These are phyloP conservation scores for Pichia sp. DNA, from an alignment of 1,139 yeast genomes.

Conservation along the genomic window DNA sequence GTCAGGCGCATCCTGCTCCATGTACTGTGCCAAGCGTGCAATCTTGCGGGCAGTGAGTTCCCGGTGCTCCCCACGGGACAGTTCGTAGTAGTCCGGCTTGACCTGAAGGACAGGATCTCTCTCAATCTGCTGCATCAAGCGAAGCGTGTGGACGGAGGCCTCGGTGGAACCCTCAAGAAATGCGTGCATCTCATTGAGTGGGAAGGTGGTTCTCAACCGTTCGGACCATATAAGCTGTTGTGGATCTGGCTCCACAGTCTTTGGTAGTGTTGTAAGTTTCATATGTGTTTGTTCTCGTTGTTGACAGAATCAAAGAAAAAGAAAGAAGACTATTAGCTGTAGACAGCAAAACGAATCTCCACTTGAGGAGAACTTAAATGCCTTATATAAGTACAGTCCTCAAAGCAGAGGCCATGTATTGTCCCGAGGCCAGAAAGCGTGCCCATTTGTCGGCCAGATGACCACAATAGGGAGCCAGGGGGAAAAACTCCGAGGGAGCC, in stretches of 20 bases:
- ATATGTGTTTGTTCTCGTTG: conserved; percentile 5
- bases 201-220: conserved; percentile 37
- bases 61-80: conserved; percentile 41
- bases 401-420: neutral
- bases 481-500: neutral
- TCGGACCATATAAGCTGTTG: conserved; percentile 37
- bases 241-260: conserved; percentile 37
- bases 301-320: neutral
- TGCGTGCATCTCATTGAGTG: conserved; percentile 42
- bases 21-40: conserved; percentile 41
- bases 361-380: neutral
- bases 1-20: conserved; percentile 40
- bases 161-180: conserved; percentile 45
- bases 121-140: conserved; percentile 43
- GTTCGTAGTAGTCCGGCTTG: conserved; percentile 39
- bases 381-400: neutral
- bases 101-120: conserved; percentile 46
- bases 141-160: conserved; percentile 35
- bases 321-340: neutral
- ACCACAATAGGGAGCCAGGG: neutral
- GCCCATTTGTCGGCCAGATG: neutral
- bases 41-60: conserved; percentile 43
- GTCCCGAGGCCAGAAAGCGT: conserved; percentile 1
- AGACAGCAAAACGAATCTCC: neutral
- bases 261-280: conserved; percentile 22